phyloP scores from a whole-genome alignment of 768 basidiomycete species.

The Lactifluus hygrophoroides region DNA sequence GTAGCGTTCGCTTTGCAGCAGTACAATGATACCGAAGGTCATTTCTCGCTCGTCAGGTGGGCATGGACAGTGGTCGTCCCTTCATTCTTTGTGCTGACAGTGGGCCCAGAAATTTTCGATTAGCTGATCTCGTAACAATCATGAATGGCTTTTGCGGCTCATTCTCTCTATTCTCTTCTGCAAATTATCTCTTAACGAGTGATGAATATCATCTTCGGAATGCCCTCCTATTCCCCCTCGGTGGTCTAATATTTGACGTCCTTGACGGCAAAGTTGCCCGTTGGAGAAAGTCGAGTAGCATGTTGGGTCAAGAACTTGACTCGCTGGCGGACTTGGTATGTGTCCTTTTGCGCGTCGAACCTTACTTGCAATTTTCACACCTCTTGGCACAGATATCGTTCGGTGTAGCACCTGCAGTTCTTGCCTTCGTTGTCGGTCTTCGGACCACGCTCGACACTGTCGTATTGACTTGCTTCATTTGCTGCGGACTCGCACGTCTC shows the following conservation, averaged over 20 bases:
- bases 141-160: slow-evolving; percentile 99
- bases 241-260: slow-evolving; percentile 96
- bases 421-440: slow-evolving; percentile 86
- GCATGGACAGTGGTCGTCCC: slow-evolving; percentile 6
- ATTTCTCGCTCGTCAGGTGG: slow-evolving; percentile 96
- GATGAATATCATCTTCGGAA: slow-evolving; percentile 76
- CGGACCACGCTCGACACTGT: slow-evolving; percentile 88
- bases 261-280: slow-evolving; percentile 96
- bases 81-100: not conserved
- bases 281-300: slow-evolving; percentile 91
- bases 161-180: slow-evolving; percentile 89
- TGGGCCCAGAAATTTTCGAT: slow-evolving; percentile 81
- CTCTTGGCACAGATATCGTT: slow-evolving; percentile 71
- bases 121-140: slow-evolving; percentile 96
- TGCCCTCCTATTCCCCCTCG: slow-evolving; percentile 82
- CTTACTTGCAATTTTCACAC: slow-evolving; percentile 1
- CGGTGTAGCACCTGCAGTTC: slow-evolving; percentile 91
- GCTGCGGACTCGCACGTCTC: slow-evolving; percentile 91
- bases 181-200: slow-evolving; percentile 74
- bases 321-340: slow-evolving; percentile 92
- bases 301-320: slow-evolving; percentile 97
- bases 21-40: slow-evolving; percentile 84
- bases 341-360: slow-evolving; percentile 24
- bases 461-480: slow-evolving; percentile 82
- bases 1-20: slow-evolving; percentile 53